Conservation (phyloP, 2,329 filamentous ascomycete species). For the Myriosclerotinia scirpicola region DNA sequence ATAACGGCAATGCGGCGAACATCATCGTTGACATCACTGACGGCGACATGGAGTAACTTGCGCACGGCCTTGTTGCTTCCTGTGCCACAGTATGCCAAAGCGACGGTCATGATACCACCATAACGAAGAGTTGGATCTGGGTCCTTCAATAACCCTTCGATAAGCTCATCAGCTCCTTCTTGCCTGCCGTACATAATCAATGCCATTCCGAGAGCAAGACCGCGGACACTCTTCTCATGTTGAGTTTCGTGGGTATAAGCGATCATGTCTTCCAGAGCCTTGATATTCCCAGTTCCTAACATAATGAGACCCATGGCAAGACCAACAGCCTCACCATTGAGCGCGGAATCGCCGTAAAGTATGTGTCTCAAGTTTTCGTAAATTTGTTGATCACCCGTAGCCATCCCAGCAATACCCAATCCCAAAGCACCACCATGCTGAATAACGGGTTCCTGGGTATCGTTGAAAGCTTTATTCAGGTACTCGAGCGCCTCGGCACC, state of each 20-base stretch:
- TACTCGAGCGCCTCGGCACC: conserved; percentile 86
- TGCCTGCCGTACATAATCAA: conserved; percentile 97
- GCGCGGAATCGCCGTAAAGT: conserved; percentile 87
- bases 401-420: conserved; percentile 96
- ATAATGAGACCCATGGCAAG: conserved; percentile 97
- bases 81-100: conserved; percentile 93
- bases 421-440: conserved; percentile 95
- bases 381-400: conserved; percentile 83
- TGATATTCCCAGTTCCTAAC: conserved; percentile 95
- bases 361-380: conserved; percentile 89
- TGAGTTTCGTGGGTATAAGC: conserved; percentile 97
- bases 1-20: conserved; percentile 95
- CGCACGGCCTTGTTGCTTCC: conserved; percentile 98
- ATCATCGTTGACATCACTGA: conserved; percentile 97
- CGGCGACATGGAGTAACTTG: conserved; percentile 90
- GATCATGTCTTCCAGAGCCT: conserved; percentile 93
- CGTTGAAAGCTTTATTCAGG: conserved; percentile 70
- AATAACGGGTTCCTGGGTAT: conserved; percentile 85
- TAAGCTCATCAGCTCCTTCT: conserved; percentile 90
- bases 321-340: conserved; percentile 96
- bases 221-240: conserved; percentile 98
- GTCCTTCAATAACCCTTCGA: conserved; percentile 89
- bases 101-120: conserved; percentile 98
- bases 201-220: conserved; percentile 93
- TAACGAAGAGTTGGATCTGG: conserved; percentile 92